These are phyloP conservation scores for Fusarium torreyae DNA, from an alignment of 2,329 filamentous ascomycete species.

Conservation along the genomic window DNA sequence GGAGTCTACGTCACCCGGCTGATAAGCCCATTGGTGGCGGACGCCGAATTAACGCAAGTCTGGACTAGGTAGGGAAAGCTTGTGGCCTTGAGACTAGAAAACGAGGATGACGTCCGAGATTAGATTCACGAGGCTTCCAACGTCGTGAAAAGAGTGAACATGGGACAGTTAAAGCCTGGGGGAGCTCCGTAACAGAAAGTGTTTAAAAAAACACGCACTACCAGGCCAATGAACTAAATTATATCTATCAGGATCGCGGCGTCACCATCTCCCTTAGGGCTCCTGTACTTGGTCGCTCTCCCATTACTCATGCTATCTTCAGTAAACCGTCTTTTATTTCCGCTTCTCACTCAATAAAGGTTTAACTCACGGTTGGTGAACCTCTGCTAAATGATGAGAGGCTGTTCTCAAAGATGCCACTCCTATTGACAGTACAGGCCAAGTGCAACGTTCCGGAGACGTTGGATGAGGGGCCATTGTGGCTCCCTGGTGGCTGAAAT, in stretches of 20 bases:
- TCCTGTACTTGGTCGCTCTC: too few species aligned
- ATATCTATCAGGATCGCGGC: too few species aligned
- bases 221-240: too few species aligned
- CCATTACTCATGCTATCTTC: too few species aligned
- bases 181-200: too few species aligned
- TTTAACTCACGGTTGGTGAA: not conserved
- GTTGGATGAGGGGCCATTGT: not conserved
- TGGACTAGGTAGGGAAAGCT: too few species aligned
- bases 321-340: too few species aligned
- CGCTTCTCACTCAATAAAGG: too few species aligned
- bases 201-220: too few species aligned
- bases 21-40: not conserved
- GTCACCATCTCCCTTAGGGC: too few species aligned
- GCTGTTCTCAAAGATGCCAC: not conserved
- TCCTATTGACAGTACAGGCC: not conserved
- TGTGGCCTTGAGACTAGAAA: not conserved
- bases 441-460: not conserved
- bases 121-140: not conserved
- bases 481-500: not conserved
- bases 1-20: not conserved
- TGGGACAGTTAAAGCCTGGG: not conserved
- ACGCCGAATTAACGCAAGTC: not conserved
- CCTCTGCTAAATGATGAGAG: not conserved
- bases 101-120: not conserved
- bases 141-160: not conserved